Percentiles rank a stretch among this genome's conserved stretches.
Conservation (phyloP, 2,329 filamentous ascomycete species). For the Exophiala bonariae region DNA sequence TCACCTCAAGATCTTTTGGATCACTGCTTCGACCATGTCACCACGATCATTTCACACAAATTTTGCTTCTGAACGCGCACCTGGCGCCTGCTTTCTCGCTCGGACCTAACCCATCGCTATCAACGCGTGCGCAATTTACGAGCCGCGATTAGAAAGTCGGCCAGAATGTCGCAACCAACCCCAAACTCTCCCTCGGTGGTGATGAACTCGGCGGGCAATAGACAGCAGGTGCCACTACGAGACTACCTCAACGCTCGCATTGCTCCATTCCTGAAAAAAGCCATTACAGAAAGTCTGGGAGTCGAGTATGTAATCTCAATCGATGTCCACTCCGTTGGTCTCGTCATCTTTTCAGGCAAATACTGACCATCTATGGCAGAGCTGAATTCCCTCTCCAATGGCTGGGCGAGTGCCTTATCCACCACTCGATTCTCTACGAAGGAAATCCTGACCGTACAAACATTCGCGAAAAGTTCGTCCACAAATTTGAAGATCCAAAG, state of each 20-base stretch:
- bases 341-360: not conserved
- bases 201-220: slow-evolving; percentile 16
- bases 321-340: not conserved
- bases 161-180: slow-evolving; percentile 21
- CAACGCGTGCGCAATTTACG: too few species aligned
- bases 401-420: slow-evolving; percentile 30
- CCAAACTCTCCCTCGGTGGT: slow-evolving; percentile 17
- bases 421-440: slow-evolving; percentile 28
- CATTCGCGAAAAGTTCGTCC: slow-evolving; percentile 26
- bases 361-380: slow-evolving; percentile 7
- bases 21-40: too few species aligned
- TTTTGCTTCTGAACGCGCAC: too few species aligned
- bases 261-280: slow-evolving; percentile 28
- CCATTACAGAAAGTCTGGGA: slow-evolving; percentile 25
- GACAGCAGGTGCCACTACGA: slow-evolving; percentile 26
- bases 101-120: too few species aligned
- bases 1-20: too few species aligned
- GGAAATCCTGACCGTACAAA: slow-evolving; percentile 27
- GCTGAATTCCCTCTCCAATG: slow-evolving; percentile 29
- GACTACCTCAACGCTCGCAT: slow-evolving; percentile 28
- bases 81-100: too few species aligned
- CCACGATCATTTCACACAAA: too few species aligned
- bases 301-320: slow-evolving; percentile 22
- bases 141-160: too few species aligned
- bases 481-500: slow-evolving; percentile 24